Percentiles rank a stretch among this genome's conserved stretches.
Evolutionary conservation across 257 asterid species (phyloP).

Genomic region (Scutellaria galericulata): DNA sequence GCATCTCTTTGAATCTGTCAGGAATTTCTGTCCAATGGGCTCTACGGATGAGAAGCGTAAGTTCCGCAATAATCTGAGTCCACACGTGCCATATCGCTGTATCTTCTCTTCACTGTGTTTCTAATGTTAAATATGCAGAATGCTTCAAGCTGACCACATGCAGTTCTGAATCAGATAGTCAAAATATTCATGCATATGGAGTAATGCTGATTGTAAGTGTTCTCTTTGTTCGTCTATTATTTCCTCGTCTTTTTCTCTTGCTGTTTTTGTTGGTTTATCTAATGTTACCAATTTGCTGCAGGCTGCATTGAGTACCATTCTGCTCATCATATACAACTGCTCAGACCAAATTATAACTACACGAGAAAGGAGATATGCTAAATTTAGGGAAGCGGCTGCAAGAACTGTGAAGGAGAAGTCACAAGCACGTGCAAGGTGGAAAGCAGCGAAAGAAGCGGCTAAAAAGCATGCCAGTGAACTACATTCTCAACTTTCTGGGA

Average conservation of each 20-base stretch:
- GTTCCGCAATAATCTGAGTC: conserved; percentile 29
- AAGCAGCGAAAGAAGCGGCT: conserved; percentile 85
- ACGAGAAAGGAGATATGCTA: conserved; percentile 83
- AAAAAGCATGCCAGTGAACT: conserved; percentile 72
- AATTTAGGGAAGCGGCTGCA: conserved; percentile 92
- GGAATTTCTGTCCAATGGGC: conserved; percentile 74
- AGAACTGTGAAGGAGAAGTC: conserved; percentile 75
- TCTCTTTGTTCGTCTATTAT: conserved; percentile 1
- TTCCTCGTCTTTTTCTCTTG: neutral
- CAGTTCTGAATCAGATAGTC: conserved; percentile 59
- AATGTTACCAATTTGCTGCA: conserved; percentile 35
- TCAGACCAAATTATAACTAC: conserved; percentile 87
- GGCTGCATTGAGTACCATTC: conserved; percentile 85
- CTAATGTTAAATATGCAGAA: conserved; percentile 44
- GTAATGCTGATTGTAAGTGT: conserved; percentile 74
- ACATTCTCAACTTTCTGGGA: conserved; percentile 74
- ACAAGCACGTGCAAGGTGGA: conserved; percentile 89
- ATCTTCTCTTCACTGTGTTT: neutral
- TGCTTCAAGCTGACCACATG: conserved; percentile 80
- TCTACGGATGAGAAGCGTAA: conserved; percentile 63
- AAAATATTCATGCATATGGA: conserved; percentile 87
- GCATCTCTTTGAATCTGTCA: conserved; percentile 41
- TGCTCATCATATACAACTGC: conserved; percentile 82
- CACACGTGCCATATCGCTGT: neutral
- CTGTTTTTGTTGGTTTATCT: conserved; percentile 1